A percentile compares a stretch with the other conserved stretches of the same genome.
Conservation (phyloP, 169 alveolate genomes). For the Eimeria falciformis region DNA sequence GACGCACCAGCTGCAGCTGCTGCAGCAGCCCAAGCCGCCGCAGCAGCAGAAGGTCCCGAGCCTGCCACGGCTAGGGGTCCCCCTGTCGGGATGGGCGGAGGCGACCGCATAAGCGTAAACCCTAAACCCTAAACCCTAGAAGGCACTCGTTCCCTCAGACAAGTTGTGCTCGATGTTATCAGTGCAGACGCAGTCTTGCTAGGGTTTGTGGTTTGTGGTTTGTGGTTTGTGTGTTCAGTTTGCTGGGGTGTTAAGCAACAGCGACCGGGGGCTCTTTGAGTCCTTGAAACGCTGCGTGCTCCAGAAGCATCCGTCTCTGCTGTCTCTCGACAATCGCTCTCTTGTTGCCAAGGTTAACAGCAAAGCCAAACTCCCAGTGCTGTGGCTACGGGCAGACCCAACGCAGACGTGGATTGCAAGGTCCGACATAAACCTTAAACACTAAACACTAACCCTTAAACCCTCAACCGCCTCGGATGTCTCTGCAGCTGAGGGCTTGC, state of each 20-base stretch:
- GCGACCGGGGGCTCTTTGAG: slow-evolving; percentile 82
- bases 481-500: background rate
- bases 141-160: background rate
- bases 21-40: slow-evolving; percentile 42
- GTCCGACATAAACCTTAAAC: slow-evolving; percentile 65
- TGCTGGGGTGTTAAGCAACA: slow-evolving; percentile 68
- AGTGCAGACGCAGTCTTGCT: background rate
- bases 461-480: too few relatives aligned
- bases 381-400: slow-evolving; percentile 90
- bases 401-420: slow-evolving; percentile 84
- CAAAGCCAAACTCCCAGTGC: slow-evolving; percentile 88
- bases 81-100: background rate
- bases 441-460: too few relatives aligned
- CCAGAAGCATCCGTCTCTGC: slow-evolving; percentile 78
- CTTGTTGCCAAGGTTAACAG: slow-evolving; percentile 90
- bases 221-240: background rate
- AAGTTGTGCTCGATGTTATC: background rate
- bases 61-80: background rate
- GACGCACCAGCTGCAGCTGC: slow-evolving; percentile 64
- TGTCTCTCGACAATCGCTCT: slow-evolving; percentile 87
- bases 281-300: slow-evolving; percentile 80
- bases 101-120: slow-evolving; percentile 11
- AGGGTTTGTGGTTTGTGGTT: background rate
- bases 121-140: background rate
- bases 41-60: background rate